These are phyloP conservation scores for Penicillium cosmopolitanum DNA, from an alignment of 495 filamentous ascomycete genomes.

Conservation along the genomic window DNA sequence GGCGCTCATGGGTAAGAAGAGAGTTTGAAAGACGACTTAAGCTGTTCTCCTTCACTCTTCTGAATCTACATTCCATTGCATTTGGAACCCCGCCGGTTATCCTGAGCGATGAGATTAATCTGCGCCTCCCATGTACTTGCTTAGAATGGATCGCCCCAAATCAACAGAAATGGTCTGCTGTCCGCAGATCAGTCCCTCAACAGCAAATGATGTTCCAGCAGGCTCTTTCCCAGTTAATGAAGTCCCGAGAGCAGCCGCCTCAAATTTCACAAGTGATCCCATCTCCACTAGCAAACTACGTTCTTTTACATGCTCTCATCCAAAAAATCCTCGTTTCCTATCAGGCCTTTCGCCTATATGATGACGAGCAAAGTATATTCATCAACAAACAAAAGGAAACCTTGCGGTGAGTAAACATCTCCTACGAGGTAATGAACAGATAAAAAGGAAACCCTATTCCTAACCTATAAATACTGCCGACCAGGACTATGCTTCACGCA, in stretches of 20 bases:
- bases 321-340: conserved; percentile 63
- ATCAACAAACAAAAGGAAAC: conserved; percentile 43
- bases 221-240: conserved; percentile 13
- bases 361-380: conserved; percentile 31
- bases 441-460: not conserved
- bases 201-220: conserved; percentile 28
- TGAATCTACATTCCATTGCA: conserved; percentile 43
- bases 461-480: not conserved
- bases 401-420: conserved; percentile 44
- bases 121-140: conserved; percentile 54
- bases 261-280: conserved; percentile 9
- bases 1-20: conserved; percentile 25
- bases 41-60: conserved; percentile 39
- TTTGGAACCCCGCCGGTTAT: conserved; percentile 47
- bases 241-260: not conserved
- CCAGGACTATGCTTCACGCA: conserved; percentile 48
- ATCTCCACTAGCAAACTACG: conserved; percentile 62
- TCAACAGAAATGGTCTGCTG: conserved; percentile 14
- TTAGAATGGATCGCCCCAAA: conserved; percentile 22
- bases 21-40: conserved; percentile 40
- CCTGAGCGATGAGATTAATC: conserved; percentile 59
- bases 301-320: conserved; percentile 62
- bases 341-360: conserved; percentile 41
- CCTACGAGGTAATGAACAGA: not conserved
- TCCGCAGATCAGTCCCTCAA: conserved; percentile 1